Conservation (phyloP, 768 basidiomycete species). For the Cystofilobasidium ferigula region DNA sequence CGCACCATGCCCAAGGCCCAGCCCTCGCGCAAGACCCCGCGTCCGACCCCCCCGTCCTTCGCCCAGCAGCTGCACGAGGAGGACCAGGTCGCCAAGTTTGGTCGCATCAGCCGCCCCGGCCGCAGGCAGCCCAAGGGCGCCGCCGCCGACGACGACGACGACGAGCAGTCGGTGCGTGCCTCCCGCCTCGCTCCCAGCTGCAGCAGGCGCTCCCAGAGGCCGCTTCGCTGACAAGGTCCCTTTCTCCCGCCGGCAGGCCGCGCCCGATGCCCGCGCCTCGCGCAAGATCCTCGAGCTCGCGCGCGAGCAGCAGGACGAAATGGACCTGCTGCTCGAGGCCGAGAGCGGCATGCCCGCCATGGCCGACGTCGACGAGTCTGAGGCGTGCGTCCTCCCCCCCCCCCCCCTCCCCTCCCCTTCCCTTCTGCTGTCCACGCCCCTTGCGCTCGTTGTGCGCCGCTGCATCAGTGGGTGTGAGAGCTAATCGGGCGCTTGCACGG, state of each 20-base stretch:
- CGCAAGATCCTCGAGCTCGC: slow-evolving; percentile 84
- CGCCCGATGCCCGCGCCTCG: slow-evolving; percentile 48
- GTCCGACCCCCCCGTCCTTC: slow-evolving; percentile 66
- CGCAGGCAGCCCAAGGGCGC: slow-evolving; percentile 38
- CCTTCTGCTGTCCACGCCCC: too few relatives aligned
- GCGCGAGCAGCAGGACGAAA: slow-evolving; percentile 80
- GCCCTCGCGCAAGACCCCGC: slow-evolving; percentile 1
- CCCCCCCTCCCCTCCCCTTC: neutral
- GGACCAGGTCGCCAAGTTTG: slow-evolving; percentile 60
- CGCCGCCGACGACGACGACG: slow-evolving; percentile 45
- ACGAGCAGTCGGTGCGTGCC: slow-evolving; percentile 47
- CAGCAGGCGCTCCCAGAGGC: slow-evolving; percentile 32
- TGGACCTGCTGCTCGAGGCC: slow-evolving; percentile 42
- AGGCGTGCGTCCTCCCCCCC: slow-evolving; percentile 29
- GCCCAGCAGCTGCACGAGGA: slow-evolving; percentile 73
- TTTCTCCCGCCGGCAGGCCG: slow-evolving; percentile 23
- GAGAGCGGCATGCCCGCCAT: slow-evolving; percentile 25
- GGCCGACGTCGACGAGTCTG: slow-evolving; percentile 33
- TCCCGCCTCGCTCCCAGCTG: slow-evolving; percentile 41
- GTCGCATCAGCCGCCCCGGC: slow-evolving; percentile 56
- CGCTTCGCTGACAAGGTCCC: slow-evolving; percentile 39
- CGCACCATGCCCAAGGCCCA: neutral
- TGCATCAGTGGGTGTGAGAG: too few relatives aligned
- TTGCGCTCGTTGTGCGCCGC: too few relatives aligned
- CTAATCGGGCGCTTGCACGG: too few relatives aligned